Base-by-base conservation (phyloP, 1,139 yeast species). In the Taphrina sp. region DNA sequence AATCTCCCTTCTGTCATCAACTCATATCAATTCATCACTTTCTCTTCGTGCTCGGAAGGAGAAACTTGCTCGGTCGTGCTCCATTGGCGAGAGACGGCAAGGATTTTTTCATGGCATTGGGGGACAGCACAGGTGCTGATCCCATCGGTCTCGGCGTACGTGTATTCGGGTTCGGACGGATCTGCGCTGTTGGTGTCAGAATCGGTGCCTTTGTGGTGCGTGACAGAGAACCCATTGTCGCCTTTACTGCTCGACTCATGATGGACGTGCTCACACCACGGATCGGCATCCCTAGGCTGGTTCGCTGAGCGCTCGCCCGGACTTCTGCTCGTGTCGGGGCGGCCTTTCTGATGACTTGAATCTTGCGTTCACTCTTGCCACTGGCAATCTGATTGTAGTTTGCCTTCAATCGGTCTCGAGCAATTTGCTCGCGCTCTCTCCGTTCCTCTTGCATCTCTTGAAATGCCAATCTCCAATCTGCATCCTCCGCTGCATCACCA, bases 401-500 rank as follows among this genome's bases (percentile, higher is more conserved):
- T 12, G 47, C 47, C 38, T 43, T 43, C 5, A 43, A 31, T 20
- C 22, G 29, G 24, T 43, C 47, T 20, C 47, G 14, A 4, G 47
- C 47, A 3, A 29, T 29, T 20, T 43, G 47, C 28, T 43, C 47
- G 19, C 47, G 24, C 19, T 43, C 47, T 19, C 17, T 17, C 17
- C 47, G 37, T 22, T 43, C 47, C 38, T 43, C 29, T 20, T 31
- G 47, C 16, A 43, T n/a, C 28, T 43, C 47, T n/a, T 43, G 47
- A 23, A 19, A 43, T 12, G 31, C 29, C 3, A 31, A 29, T 12
- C 47, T 14, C 47, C 47, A 43, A 28, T 43, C 47, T 2, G 37
- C 37, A 19, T 43, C 29, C 20, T 20, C 47, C 12, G 47, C 47
- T 19, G 20, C 45, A 5, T 24, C 45, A 17, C 45, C n/a, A 2